A percentile compares a stretch with the other conserved stretches of the same genome.
Conservation (phyloP, 352 stramenopile genomes). For the Globisporangium lucens region DNA sequence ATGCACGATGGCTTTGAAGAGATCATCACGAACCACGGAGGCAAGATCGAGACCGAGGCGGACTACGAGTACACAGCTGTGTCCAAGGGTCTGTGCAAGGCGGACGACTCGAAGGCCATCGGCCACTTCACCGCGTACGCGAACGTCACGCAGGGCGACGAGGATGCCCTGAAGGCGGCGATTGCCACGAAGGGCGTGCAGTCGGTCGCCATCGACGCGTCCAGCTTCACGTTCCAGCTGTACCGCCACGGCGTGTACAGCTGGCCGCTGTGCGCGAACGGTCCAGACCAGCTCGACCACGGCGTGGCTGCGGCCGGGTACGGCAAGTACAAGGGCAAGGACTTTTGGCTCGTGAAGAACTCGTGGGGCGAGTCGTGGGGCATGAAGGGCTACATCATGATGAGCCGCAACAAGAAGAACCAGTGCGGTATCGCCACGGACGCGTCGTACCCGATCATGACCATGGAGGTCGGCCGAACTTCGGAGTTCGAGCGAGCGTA, state of each 20-base stretch:
- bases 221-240: constrained; percentile 78
- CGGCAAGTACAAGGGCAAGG: constrained; percentile 80
- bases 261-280: constrained; percentile 35
- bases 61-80: constrained; percentile 40
- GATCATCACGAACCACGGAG: constrained; percentile 38
- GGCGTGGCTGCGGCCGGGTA: constrained; percentile 94
- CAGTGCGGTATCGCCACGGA: constrained; percentile 93
- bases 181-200: constrained; percentile 80
- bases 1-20: constrained; percentile 41
- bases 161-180: constrained; percentile 83
- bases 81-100: constrained; percentile 32
- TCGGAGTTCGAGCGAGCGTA: constrained; percentile 6
- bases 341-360: constrained; percentile 96
- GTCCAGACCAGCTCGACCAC: constrained; percentile 87
- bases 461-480: constrained; percentile 19
- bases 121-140: constrained; percentile 54
- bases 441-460: constrained; percentile 67
- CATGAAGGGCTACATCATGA: constrained; percentile 86
- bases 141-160: constrained; percentile 69
- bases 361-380: constrained; percentile 90
- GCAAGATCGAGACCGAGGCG: constrained; percentile 32
- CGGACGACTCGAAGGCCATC: constrained; percentile 30
- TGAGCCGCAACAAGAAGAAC: constrained; percentile 82
- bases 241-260: constrained; percentile 72
- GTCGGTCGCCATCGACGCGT: constrained; percentile 86